phyloP scores from a whole-genome alignment of 1,284 basidiomycete genomes.

The Abortiporus biennis region DNA sequence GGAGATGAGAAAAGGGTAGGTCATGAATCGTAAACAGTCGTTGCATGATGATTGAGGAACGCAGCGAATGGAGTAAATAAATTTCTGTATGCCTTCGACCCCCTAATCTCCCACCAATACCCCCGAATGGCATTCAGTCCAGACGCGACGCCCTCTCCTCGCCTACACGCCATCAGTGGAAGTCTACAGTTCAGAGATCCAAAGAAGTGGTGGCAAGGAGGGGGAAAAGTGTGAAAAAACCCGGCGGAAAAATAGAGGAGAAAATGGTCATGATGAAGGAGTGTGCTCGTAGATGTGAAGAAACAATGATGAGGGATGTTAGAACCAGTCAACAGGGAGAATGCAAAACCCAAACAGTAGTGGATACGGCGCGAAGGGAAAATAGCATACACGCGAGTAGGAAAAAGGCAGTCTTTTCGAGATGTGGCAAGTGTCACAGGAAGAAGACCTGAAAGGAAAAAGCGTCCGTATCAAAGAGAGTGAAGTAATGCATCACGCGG shows the following conservation, averaged over 20 bases:
- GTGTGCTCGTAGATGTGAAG: conserved; percentile 14
- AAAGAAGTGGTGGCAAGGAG: conserved; percentile 51
- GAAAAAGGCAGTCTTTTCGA: conserved; percentile 21
- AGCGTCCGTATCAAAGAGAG: conserved; percentile 78
- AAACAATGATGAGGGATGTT: conserved; percentile 10
- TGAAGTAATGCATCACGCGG: too few relatives aligned
- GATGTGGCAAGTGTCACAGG: conserved; percentile 10
- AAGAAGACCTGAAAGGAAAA: conserved; percentile 46
- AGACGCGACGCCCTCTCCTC: conserved; percentile 79
- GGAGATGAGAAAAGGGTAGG: too few relatives aligned
- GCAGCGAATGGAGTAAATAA: too few relatives aligned
- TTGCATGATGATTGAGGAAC: too few relatives aligned
- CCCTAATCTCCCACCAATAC: conserved; percentile 28
- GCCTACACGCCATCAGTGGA: conserved; percentile 50
- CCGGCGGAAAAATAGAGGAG: conserved; percentile 8
- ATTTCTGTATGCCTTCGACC: too few relatives aligned
- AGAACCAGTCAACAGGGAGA: background rate
- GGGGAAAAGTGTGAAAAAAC: conserved; percentile 40
- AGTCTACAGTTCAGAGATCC: conserved; percentile 18
- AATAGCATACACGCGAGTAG: conserved; percentile 14
- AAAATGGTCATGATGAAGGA: conserved; percentile 9
- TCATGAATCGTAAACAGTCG: too few relatives aligned
- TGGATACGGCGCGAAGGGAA: conserved; percentile 26
- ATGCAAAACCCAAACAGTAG: conserved; percentile 14
- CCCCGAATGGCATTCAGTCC: too few relatives aligned